phyloP scores from a whole-genome alignment of 805 yeast species.

The Ogataea thermomethanolica region DNA sequence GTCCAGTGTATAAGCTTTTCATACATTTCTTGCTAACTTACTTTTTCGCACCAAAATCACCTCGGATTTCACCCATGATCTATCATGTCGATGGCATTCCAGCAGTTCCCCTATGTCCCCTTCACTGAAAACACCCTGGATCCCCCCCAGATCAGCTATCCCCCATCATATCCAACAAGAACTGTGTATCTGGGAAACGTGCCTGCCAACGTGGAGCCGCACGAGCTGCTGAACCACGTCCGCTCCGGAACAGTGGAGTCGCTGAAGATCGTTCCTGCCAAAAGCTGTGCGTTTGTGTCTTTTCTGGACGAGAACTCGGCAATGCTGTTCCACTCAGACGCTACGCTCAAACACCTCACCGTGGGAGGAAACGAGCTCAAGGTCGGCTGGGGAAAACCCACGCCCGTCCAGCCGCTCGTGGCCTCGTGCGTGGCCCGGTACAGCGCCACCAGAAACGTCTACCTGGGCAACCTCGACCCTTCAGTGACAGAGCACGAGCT shows the following conservation, averaged over 20 bases:
- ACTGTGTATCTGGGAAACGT: slow-evolving; percentile 89
- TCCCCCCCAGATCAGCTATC: slow-evolving; percentile 1
- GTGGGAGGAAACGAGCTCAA: slow-evolving; percentile 79
- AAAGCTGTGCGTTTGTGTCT: slow-evolving; percentile 86
- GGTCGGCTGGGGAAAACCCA: slow-evolving; percentile 90
- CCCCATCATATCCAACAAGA: slow-evolving; percentile 45
- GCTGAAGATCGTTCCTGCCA: slow-evolving; percentile 72
- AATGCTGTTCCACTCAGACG: slow-evolving; percentile 87
- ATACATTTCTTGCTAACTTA: slow-evolving; percentile 6
- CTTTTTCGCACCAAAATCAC: slow-evolving; percentile 2
- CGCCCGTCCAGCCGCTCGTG: slow-evolving; percentile 71
- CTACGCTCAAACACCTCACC: slow-evolving; percentile 75
- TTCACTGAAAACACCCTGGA: slow-evolving; percentile 1
- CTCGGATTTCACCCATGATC: slow-evolving; percentile 2
- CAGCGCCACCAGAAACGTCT: slow-evolving; percentile 92
- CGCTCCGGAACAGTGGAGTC: slow-evolving; percentile 87
- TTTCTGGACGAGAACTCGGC: slow-evolving; percentile 89
- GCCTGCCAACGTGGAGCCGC: slow-evolving; percentile 75
- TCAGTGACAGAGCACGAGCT: slow-evolving; percentile 65
- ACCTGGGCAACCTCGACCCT: slow-evolving; percentile 69
- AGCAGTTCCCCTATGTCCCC: slow-evolving; percentile 11
- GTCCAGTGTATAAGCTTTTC: not conserved
- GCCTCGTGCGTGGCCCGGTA: slow-evolving; percentile 73
- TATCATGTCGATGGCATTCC: slow-evolving; percentile 18
- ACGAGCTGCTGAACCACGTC: slow-evolving; percentile 84